Base-by-base conservation (phyloP, 2,329 filamentous ascomycete species). In the Tolypocladium ovalisporum region DNA sequence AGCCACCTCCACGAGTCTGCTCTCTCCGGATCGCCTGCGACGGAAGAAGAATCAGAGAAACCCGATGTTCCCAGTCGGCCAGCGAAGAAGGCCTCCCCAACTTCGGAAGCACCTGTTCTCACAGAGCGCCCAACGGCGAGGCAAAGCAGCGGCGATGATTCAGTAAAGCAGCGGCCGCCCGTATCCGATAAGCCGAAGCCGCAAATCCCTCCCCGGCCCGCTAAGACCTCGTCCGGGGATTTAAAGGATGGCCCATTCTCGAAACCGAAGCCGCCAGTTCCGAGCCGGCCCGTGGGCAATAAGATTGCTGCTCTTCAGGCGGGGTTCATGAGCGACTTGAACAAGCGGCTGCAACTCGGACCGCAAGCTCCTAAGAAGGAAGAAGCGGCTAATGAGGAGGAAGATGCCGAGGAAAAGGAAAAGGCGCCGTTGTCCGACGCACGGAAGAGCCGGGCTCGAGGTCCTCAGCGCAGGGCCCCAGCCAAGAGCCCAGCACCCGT, bases 271-370 rank as follows among this genome's bases (percentile, higher is more conserved):
- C 92, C 94, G 5, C 82, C 85, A 0, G 82, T 97, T 2, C 92
- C 94, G 13, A 70, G 62, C 36, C 84, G 90, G 52, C 89, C 91
- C 2, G 80, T 81, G 49, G 89, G 89, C 12, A 83, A 85, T 65
- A 97, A 97, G 76, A 95, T 99, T 69, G 90, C 92, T 19, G 88
- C 90, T 29, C 76, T 99, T 36, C 91, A 96, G 72, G 89, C 89
- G 40, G 90, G 89, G 3, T 97, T 99, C 71, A 85, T 99, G 80
- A 91, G 86, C 51, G 93, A 97, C 67, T 76, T 99, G 47, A 96
- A 97, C 72, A 92, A 90, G 65, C 88, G 91, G 54, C 78, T 99
- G 34, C 87, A 90, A 67, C 75, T 96, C 39, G 94, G 94, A 1
- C 93, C 92, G n/a, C 86, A 89, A 64, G 83, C 80, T 12, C 82